Conservation (phyloP, 75 land plant genomes). For the Adiantum capillusveneris region DNA sequence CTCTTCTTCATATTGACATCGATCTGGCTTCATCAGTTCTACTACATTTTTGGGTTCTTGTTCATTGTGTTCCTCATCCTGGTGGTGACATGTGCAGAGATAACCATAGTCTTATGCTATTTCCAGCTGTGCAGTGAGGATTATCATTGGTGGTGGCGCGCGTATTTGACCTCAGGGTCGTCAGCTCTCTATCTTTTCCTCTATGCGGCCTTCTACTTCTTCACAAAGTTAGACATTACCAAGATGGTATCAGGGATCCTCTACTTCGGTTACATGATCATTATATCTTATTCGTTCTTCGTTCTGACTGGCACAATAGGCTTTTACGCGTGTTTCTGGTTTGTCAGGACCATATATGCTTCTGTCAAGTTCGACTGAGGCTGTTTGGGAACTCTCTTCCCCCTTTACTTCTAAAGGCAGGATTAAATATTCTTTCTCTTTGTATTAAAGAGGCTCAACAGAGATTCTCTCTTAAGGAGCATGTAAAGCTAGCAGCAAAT, state of each 20-base stretch:
- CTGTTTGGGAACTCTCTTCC: background rate
- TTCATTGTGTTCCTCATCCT: slow-evolving; percentile 71
- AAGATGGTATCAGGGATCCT: slow-evolving; percentile 58
- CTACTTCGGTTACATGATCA: slow-evolving; percentile 71
- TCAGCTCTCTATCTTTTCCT: slow-evolving; percentile 53
- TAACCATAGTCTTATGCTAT: slow-evolving; percentile 71
- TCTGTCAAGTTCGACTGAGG: slow-evolving; percentile 47
- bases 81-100: slow-evolving; percentile 64
- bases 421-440: too few species aligned
- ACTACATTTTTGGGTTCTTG: slow-evolving; percentile 76
- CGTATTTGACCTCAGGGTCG: slow-evolving; percentile 63
- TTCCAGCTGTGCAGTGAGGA: slow-evolving; percentile 78
- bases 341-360: slow-evolving; percentile 47
- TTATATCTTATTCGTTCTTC: slow-evolving; percentile 60
- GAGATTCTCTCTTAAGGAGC: too few species aligned
- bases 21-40: slow-evolving; percentile 87
- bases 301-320: slow-evolving; percentile 60
- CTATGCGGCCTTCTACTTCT: slow-evolving; percentile 57
- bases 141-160: slow-evolving; percentile 81
- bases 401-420: too few species aligned
- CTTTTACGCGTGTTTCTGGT: slow-evolving; percentile 55
- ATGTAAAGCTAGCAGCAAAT: too few species aligned
- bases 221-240: slow-evolving; percentile 65
- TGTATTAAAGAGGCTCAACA: too few species aligned
- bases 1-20: slow-evolving; percentile 88